phyloP scores from a whole-genome alignment of 768 basidiomycete species.

The Lactifluus subvellereus region DNA sequence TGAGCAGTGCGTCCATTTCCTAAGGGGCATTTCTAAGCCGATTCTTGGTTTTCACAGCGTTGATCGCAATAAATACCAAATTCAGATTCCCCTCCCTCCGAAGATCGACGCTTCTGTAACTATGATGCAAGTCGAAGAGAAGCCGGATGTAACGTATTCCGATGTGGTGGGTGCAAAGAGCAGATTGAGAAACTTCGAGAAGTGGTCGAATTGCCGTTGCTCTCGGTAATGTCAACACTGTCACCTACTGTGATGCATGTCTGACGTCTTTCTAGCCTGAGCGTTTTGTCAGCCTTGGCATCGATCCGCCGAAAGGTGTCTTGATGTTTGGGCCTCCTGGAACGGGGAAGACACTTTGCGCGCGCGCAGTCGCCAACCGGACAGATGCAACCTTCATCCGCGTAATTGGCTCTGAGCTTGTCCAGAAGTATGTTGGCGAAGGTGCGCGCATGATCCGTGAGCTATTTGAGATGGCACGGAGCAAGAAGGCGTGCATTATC shows the following conservation, averaged over 20 bases:
- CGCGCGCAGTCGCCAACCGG: constrained; percentile 95
- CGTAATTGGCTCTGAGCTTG: constrained; percentile 97
- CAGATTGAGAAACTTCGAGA: constrained; percentile 99
- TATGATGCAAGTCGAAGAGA: constrained; percentile 99
- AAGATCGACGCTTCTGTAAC: constrained; percentile 99
- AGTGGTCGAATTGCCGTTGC: constrained; percentile 93
- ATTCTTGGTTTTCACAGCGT: constrained; percentile 47
- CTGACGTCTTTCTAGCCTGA: constrained; percentile 66
- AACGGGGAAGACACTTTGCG: constrained; percentile 98
- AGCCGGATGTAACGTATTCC: constrained; percentile 96
- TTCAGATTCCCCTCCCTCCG: constrained; percentile 95
- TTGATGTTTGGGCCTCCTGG: constrained; percentile 93
- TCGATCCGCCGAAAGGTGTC: constrained; percentile 98
- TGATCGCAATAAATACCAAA: constrained; percentile 95
- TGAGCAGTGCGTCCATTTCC: constrained; percentile 37
- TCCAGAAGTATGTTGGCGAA: constrained; percentile 99
- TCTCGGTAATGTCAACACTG: constrained; percentile 58
- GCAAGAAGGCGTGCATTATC: constrained; percentile 99
- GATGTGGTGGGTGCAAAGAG: constrained; percentile 99
- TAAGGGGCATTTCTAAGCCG: neutral
- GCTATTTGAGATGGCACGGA: constrained; percentile 97
- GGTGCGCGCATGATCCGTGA: constrained; percentile 99
- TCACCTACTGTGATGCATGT: neutral
- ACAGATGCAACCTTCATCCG: constrained; percentile 99
- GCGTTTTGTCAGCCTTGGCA: constrained; percentile 95